These are phyloP conservation scores for Chaetoceros muelleri DNA, from an alignment of 108 stramenopile species.

Conservation along the genomic window DNA sequence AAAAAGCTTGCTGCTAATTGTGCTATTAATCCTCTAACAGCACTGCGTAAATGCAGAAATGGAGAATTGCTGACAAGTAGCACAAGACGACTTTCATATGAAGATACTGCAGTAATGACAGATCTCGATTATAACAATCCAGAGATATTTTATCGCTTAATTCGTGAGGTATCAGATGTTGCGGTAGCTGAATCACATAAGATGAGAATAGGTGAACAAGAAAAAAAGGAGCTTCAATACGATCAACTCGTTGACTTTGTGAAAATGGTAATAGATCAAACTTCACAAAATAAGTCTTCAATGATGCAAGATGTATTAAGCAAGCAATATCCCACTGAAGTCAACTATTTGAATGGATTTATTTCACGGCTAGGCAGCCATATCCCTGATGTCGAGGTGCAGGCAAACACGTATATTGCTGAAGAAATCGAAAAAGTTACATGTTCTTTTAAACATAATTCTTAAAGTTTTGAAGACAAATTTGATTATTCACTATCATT, in stretches of 20 bases:
- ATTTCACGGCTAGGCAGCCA: constrained; percentile 9
- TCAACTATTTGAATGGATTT: constrained; percentile 71
- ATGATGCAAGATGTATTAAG: constrained; percentile 61
- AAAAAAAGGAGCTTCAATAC: neutral
- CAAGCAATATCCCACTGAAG: constrained; percentile 36
- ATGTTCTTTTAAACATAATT: too few relatives aligned
- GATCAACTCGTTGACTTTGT: constrained; percentile 22
- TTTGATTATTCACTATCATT: constrained; percentile 1
- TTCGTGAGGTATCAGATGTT: neutral
- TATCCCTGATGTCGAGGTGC: neutral
- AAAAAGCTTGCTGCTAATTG: neutral
- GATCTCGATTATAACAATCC: neutral
- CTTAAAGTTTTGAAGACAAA: too few relatives aligned
- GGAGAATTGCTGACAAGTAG: constrained; percentile 17
- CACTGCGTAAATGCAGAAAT: constrained; percentile 25
- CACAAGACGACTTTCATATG: neutral
- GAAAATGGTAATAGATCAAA: constrained; percentile 40
- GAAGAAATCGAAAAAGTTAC: neutral
- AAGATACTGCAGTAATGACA: neutral
- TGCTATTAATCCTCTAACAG: neutral
- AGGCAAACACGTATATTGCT: neutral
- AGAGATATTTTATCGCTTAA: neutral
- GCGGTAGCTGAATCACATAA: neutral
- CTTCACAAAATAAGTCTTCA: constrained; percentile 56
- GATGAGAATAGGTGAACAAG: neutral